Base-by-base conservation (phyloP, 2,329 filamentous ascomycete genomes). In the Colletotrichum sp. region DNA sequence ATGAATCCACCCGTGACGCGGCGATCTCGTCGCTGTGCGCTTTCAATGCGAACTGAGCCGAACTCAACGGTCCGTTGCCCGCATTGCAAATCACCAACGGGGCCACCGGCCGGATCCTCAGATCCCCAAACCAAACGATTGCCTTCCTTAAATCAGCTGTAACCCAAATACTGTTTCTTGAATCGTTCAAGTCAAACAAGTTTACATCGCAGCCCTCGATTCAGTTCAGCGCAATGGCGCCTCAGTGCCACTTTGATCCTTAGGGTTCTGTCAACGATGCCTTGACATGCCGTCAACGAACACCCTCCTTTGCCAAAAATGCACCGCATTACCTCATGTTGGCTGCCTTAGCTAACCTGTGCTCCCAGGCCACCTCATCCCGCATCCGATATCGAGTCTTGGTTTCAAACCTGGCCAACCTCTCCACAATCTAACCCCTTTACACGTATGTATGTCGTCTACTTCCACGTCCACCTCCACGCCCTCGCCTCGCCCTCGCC, bases 1-100 rank as follows among this genome's bases (percentile, higher is more conserved):
- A 76, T 64, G 73, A 76, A 75, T 68, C 30, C 62, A 72, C 69
- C 39, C 55, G 55, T 73, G 63, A 73, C 59, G 69, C 73, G 63
- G 63, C 64, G 22, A 55, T 55, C 52, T 59, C 63, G 39, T 16
- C 63, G 69, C 16, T 55, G 25, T 68, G 59, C 32, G 59, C 57
- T 19, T 34, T 68, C 63, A 72, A 72, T 72, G 68, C 61, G 27
- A 73, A 70, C 57, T 44, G 19, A 30, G 29, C n/a, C 32, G 59
- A 34, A 63, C 29, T 61, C 49, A 32, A 52, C 68, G 72, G 52
- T 32, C 68, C 49, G 29, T 30, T 29, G 49, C 52, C 36, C 36
- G 69, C 69, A 61, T 52, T 62, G 68, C 61, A 71, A 61, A 61
- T 61, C 29, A n/a, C 36, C 22, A 44, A 22, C 30, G 34, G 34